A percentile compares a stretch with the other conserved stretches of the same genome.
Evolutionary conservation across 106 monocot species (phyloP).

Genomic region (Amphibolis antarctica): DNA sequence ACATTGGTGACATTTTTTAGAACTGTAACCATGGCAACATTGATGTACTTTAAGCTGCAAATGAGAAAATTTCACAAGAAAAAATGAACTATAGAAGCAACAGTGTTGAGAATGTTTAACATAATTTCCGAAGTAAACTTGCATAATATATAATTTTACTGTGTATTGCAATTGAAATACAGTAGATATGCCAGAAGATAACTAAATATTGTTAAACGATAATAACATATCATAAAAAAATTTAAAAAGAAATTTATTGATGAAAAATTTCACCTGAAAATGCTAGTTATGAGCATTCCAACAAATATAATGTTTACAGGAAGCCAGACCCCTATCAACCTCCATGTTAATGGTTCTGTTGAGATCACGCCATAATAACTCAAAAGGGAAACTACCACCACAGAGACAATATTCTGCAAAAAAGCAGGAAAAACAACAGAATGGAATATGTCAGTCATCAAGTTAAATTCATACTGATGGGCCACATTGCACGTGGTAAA

Average conservation of each 20-base stretch:
- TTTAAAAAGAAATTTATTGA: not conserved
- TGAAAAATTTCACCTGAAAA: conserved; percentile 58
- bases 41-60: conserved; percentile 86
- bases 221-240: not conserved
- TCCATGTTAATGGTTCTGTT: conserved; percentile 90
- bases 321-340: conserved; percentile 70
- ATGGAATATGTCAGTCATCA: not conserved
- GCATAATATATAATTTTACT: no score
- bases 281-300: conserved; percentile 94
- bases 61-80: not conserved
- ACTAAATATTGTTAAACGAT: not conserved
- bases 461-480: not conserved
- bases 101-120: not conserved
- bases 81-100: not conserved
- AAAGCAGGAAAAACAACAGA: not conserved
- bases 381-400: conserved; percentile 52
- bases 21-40: conserved; percentile 95
- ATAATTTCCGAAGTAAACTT: not conserved
- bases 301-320: conserved; percentile 97
- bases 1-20: conserved; percentile 94
- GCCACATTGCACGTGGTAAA: not conserved
- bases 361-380: conserved; percentile 50
- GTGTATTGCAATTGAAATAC: no score
- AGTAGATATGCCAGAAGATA: no score
- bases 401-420: conserved; percentile 89